Percentiles rank a stretch among this genome's conserved stretches.
Conservation (phyloP, 257 asterid genomes). For the Nicotiana obtusifolia region DNA sequence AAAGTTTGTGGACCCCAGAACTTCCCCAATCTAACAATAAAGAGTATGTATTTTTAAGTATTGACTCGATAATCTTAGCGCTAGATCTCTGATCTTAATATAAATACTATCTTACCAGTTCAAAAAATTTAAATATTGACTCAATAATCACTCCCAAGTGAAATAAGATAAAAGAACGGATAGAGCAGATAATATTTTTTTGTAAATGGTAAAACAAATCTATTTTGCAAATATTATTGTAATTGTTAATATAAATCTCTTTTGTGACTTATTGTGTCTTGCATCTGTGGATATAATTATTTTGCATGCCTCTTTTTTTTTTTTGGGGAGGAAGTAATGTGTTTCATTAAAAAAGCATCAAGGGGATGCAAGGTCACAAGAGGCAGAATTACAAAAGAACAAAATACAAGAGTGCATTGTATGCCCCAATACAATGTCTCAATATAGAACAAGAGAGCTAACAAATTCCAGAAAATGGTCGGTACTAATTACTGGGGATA, state of each 20-base stretch:
- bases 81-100: background rate
- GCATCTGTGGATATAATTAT: background rate
- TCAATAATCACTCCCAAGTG: constrained; percentile 1
- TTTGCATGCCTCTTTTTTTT: background rate
- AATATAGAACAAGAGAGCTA: too few species aligned
- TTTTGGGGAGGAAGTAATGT: too few species aligned
- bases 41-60: background rate
- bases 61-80: background rate
- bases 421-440: too few species aligned
- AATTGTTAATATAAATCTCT: background rate
- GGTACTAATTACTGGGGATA: background rate
- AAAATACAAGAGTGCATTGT: too few species aligned
- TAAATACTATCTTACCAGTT: background rate
- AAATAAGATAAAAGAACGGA: background rate
- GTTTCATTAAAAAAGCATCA: too few species aligned
- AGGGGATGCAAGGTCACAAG: too few species aligned
- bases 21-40: background rate
- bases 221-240: background rate
- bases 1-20: background rate
- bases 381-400: too few species aligned
- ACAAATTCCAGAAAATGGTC: too few species aligned
- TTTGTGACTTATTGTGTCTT: background rate
- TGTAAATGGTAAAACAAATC: background rate
- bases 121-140: background rate
- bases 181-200: background rate